A percentile compares a stretch with the other conserved stretches of the same genome.
Evolutionary conservation across 1,139 yeast species (phyloP).

Genomic region (Yamadazyma jaroonii): DNA sequence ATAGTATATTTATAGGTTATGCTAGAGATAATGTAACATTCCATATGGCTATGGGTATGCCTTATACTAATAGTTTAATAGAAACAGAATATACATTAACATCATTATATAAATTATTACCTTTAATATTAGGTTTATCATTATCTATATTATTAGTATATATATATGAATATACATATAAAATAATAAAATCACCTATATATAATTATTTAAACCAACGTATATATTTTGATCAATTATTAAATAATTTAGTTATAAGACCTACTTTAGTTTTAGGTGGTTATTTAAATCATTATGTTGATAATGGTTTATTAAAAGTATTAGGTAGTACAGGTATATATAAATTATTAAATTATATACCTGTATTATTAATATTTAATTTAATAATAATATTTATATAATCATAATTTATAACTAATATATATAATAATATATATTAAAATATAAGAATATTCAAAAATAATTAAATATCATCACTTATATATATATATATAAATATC

Average conservation of each 20-base stretch:
- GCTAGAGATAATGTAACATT: constrained; percentile 16
- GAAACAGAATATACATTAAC: constrained; percentile 20
- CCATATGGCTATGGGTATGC: constrained; percentile 17
- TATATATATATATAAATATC: neutral
- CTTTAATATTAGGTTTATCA: constrained; percentile 5
- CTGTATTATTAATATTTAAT: constrained; percentile 10
- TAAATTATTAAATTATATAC: constrained; percentile 9
- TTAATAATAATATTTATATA: constrained; percentile 9
- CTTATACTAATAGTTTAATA: constrained; percentile 16
- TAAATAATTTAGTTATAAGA: constrained; percentile 18
- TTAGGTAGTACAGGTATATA: constrained; percentile 16
- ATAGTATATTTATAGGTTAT: constrained; percentile 17
- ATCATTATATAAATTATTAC: constrained; percentile 16
- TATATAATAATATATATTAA: neutral
- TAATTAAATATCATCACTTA: neutral
- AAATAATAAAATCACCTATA: constrained; percentile 12
- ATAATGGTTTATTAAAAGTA: constrained; percentile 19
- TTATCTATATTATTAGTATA: constrained; percentile 14
- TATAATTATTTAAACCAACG: constrained; percentile 17
- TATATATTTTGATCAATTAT: constrained; percentile 18
- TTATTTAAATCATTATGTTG: constrained; percentile 14
- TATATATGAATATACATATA: constrained; percentile 18
- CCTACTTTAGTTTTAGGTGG: constrained; percentile 13
- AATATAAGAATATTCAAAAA: too few relatives aligned
- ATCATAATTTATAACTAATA: neutral